Base-by-base conservation (phyloP, 129 eudicot species). In the Escallonia herrerae region DNA sequence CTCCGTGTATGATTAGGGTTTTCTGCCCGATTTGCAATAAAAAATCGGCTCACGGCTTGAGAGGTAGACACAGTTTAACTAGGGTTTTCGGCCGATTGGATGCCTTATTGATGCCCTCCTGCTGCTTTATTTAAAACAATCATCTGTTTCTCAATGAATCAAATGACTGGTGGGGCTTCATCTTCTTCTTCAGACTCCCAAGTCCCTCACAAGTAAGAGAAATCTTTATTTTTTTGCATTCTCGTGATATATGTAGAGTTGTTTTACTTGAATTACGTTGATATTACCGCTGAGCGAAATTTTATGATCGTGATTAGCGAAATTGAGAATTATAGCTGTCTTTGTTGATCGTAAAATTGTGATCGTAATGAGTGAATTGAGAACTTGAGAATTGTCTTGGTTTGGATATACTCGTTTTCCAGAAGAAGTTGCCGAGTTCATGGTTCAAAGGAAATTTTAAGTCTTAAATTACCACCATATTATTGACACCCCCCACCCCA, bases 191-290 rank as follows among this genome's bases (percentile, higher is more conserved):
- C 64, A 63, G 64, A 70, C 42, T 49, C 86, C n/a, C 70, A 72
- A 66, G 49, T 63, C 39, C 66, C 58, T 67, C 80, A 37, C 58
- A 82, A 66, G 87, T 82, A 12, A 77, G 80, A 56, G 5, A 38
- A 15, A 33, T 40, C 47, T 56, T 61, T 15, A 4, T 50, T 41
- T 4, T 37, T 33, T 40, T 78, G 65, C 51, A 44, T 43, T 72
- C 12, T 47, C 6, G 41, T 42, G 48, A 60, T 49, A 70, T 64
- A 49, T 5, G 44, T 70, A 43, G 2, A 22, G 58, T n/a, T 66
- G 40, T 33, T 65, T 65, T 37, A 46, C 37, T 65, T 40, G 12
- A 69, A 50, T 5, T 15, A 33, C 6, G 5, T 22, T 15, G 8
- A 11, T 60, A n/a, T 42, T 43, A 10, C 22, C 40, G 14, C 7